These are phyloP conservation scores for Entoloma clypeatum DNA, from an alignment of 1,284 basidiomycete genomes.

Conservation along the genomic window DNA sequence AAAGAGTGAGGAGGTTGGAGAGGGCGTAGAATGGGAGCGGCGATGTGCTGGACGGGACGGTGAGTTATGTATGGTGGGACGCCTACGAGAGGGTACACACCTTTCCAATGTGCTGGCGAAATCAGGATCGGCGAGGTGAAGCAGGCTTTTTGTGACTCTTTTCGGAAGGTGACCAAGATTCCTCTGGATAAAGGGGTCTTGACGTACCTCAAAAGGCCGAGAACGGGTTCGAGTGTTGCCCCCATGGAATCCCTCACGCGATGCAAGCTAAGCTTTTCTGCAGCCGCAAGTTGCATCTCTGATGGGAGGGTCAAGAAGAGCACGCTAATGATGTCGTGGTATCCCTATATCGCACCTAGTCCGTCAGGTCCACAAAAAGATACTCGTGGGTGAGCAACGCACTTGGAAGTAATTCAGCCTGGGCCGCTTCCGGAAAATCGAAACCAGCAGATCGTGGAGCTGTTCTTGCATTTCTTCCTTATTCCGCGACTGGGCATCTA, in stretches of 20 bases:
- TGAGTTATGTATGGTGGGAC: slow-evolving; percentile 9
- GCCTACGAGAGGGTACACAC: slow-evolving; percentile 37
- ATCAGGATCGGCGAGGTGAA: slow-evolving; percentile 62
- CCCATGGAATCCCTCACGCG: slow-evolving; percentile 90
- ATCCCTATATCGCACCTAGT: slow-evolving; percentile 52
- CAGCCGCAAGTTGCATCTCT: slow-evolving; percentile 52
- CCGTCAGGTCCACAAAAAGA: not conserved
- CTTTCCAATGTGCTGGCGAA: slow-evolving; percentile 65
- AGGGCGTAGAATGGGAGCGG: slow-evolving; percentile 85
- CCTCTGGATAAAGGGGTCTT: slow-evolving; percentile 4
- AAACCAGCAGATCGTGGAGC: slow-evolving; percentile 71
- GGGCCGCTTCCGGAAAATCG: slow-evolving; percentile 70
- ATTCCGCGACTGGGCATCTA: slow-evolving; percentile 26
- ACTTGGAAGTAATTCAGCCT: slow-evolving; percentile 85
- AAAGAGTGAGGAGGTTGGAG: slow-evolving; percentile 86
- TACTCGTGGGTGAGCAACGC: slow-evolving; percentile 15
- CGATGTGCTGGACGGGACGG: slow-evolving; percentile 33
- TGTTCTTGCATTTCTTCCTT: slow-evolving; percentile 58
- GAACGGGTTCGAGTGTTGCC: slow-evolving; percentile 74
- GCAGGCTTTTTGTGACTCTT: slow-evolving; percentile 17
- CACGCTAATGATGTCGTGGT: slow-evolving; percentile 90
- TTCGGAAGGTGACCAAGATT: not conserved
- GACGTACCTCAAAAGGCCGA: slow-evolving; percentile 72
- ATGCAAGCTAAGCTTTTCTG: slow-evolving; percentile 76
- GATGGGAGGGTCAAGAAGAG: slow-evolving; percentile 76